Evolutionary conservation across 371 early-diverging fungal genomes (phyloP), one percentile per base, ranked within the genome.

Genomic region (Mucor lusitanicus): DNA sequence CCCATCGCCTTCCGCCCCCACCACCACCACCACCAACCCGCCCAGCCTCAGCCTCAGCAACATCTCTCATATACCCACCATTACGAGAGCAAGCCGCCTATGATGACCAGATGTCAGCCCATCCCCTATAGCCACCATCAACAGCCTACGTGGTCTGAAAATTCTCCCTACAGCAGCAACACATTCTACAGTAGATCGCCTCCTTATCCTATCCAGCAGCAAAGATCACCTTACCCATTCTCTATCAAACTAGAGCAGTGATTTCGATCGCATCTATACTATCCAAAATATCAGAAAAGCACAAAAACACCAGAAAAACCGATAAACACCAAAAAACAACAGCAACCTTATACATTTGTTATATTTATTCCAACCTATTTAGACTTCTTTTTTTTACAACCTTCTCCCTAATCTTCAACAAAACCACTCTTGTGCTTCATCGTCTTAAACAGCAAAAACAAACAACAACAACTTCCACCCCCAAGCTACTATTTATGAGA

Each of bases 1-100:
- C 68, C 72, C n/a, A 72, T 72, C 21, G 59, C 60, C 32, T 67
- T 64, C 59, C 64, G 68, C 17, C 68, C 71, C 56, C 57, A 27
- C 25, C 28, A 35, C 57, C 57, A 35, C 57, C 57, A 27, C n/a
- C 28, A 35, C 50, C 44, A 58, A 44, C 58, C 56, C n/a, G 25
- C 59, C n/a, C 59, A 42, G 17, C 59, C 58, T 32, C 55, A 59
- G 19, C 25, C n/a, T 19, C 32, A n/a, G 5, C 37, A 37, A 11
- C 48, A 44, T 25, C 46, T 30, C 23, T 23, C 63, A 42, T 64
- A 68, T 63, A 59, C 69, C 48, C 69, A 68, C 28, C 63, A 59
- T 56, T 61, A 61, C 30, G 65, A 64, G 23, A 27, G 58, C 33
- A 57, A 42, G 13, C 33, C 55, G 28, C 21, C 53, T 21, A 50